Conservation (phyloP, 352 stramenopile species). For the Elongisporangium anandrum region DNA sequence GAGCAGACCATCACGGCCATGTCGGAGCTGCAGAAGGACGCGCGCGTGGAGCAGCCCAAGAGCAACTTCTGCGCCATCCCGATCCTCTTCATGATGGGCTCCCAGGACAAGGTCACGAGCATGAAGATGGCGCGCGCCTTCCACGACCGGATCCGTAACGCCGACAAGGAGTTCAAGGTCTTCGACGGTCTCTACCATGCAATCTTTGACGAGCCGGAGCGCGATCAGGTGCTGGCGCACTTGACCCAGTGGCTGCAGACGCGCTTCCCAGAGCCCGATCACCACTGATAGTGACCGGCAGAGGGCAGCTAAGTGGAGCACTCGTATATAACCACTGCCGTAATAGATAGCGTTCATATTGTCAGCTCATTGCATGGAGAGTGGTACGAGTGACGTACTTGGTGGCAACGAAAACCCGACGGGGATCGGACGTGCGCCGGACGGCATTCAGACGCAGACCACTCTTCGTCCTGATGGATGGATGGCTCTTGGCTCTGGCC, state of each 20-base stretch:
- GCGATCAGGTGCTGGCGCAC: conserved; percentile 37
- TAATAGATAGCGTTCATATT: not conserved
- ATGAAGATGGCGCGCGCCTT: conserved; percentile 42
- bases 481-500: not conserved
- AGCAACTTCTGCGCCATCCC: conserved; percentile 21
- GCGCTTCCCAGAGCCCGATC: conserved; percentile 19
- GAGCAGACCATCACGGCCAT: conserved; percentile 32
- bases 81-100: conserved; percentile 34
- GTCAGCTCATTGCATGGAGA: not conserved
- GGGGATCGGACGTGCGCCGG: not conserved
- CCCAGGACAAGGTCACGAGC: conserved; percentile 46
- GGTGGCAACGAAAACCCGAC: not conserved
- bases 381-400: not conserved
- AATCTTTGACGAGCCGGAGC: conserved; percentile 60
- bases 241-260: conserved; percentile 40
- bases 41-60: conserved; percentile 21
- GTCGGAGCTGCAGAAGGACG: conserved; percentile 20
- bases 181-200: conserved; percentile 51
- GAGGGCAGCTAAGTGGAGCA: not conserved
- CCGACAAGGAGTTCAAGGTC: conserved; percentile 57
- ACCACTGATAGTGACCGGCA: not conserved
- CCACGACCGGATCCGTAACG: conserved; percentile 24
- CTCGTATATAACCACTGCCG: not conserved
- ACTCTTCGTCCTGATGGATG: not conserved
- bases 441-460: not conserved